Evolutionary conservation across 2,329 filamentous ascomycete genomes (phyloP), one percentile per base, ranked within the genome.

Genomic region (Fusarium avenaceum): DNA sequence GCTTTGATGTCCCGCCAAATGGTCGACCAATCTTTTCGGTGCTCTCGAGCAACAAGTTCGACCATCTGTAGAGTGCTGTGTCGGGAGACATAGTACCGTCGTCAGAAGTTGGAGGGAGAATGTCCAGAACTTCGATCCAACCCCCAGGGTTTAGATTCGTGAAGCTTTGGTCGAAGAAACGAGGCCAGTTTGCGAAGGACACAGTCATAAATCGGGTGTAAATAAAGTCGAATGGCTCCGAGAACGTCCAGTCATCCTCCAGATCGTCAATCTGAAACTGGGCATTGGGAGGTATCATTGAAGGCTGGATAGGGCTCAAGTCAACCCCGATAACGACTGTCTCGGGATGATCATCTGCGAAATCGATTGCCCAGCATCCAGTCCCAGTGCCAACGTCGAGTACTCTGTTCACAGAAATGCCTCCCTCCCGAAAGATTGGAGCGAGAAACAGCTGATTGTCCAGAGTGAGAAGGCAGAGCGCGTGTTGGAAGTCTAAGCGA

Each of bases 1-100:
- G 63, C 6, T 58, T 48, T 14, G 65, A 56, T 0, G 69, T 73
- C 10, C 64, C 72, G n/a, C 53, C 53, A 9, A 77, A 62, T 2
- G 73, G 69, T 6, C 78, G 72, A 1, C 75, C 75, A 6, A 77
- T 52, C 15, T 72, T 75, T 11, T 43, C 51, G 11, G 71, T 73
- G 4, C 67, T 73, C 20, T 78, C 67, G 1, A 55, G 59, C 11
- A 77, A 67, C 1, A 76, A 57, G 50, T 61, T 60, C 7, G 39
- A 67, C 65, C 76, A 77, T 28, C 54, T 39, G 1, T 48, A 47
- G 5, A 75, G 56, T 6, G 71, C 65, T 1, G 44, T 64, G 9
- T 73, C 63, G 2, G 71, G 61, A 0, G 59, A 51, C 6, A 70
- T 43, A 0, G 57, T 69, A 3, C 46, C 46, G 14, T 69, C 62